Percentiles rank a stretch among this genome's conserved stretches.
phyloP scores from a whole-genome alignment of 495 filamentous ascomycete genomes.

The Alectoria sarmentosa region DNA sequence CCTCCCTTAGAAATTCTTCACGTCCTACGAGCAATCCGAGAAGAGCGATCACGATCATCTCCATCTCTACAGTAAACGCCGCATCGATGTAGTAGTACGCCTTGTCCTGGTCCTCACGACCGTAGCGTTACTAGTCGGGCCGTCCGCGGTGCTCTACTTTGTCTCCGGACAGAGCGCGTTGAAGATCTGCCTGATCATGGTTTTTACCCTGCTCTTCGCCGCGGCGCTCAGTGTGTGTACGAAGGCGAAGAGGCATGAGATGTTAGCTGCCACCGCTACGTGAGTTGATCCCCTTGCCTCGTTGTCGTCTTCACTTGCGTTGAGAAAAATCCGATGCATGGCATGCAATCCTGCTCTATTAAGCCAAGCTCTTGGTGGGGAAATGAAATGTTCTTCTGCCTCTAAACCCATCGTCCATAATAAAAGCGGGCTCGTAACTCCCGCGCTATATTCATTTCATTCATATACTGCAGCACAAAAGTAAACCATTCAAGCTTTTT shows the following conservation, averaged over 20 bases:
- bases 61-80: conserved; percentile 28
- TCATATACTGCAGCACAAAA: background rate
- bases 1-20: conserved; percentile 19
- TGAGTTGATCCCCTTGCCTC: conserved; percentile 24
- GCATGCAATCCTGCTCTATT: background rate
- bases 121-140: conserved; percentile 27
- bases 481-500: background rate
- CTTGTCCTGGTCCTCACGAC: conserved; percentile 29
- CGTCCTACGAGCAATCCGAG: conserved; percentile 22
- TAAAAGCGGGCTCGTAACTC: background rate
- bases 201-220: conserved; percentile 33
- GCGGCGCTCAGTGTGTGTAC: conserved; percentile 31
- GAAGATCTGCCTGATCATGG: conserved; percentile 29
- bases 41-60: conserved; percentile 27
- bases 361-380: background rate
- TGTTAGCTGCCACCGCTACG: conserved; percentile 35
- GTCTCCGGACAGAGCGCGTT: conserved; percentile 17
- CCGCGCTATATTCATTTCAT: background rate
- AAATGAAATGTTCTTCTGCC: no score
- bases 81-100: conserved; percentile 30
- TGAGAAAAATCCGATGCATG: background rate
- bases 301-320: background rate
- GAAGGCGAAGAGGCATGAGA: conserved; percentile 35
- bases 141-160: conserved; percentile 27
- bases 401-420: background rate